Base-by-base conservation (phyloP, 2,329 filamentous ascomycete species). In the Cladosporium cucumerinum region DNA sequence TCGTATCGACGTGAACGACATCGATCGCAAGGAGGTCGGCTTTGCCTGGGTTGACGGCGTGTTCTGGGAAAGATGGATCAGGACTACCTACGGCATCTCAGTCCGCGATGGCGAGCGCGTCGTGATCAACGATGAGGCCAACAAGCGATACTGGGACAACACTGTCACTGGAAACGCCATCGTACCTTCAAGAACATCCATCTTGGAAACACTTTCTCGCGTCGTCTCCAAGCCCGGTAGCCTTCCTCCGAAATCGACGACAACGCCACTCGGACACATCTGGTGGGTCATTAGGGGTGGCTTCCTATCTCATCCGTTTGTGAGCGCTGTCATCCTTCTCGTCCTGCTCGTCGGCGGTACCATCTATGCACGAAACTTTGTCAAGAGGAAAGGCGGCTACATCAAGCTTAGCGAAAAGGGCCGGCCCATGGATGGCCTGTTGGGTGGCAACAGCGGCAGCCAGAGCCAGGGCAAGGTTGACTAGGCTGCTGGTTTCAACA, bases 21-120 rank as follows among this genome's bases (percentile, higher is more conserved):
- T 92, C 61, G 88, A 93, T 74, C 89, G 89, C 71, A 96, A 94
- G 77, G 91, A 96, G 75, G 93, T 98, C 49, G 87, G 87, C 10
- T 99, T 99, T 78, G 95, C 95, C 14, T 99, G 95, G 95, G 92
- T 98, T 14, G 95, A 99, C 75, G 93, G 93, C 59, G 86, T 92
- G 8, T 98, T 98, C 78, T 99, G 95, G 95, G 93, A 98, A 78
- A 87, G 94, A 67, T 99, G 95, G 95, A 87, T 99, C 69, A 86
- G 90, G 70, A 93, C 89, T n/a, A 97, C 94, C 0, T 99, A 96
- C 74, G 94, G 94, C 63, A 90, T 98, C 70, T 91, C 96, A 71
- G 88, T 95, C 34, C 83, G 82, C 67, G 88, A 95, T 68, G 93
- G 94, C 57, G 95, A 98, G 77, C 87, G 92, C 68, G 91, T 99